phyloP scores from a whole-genome alignment of 2,329 filamentous ascomycete genomes.

The Trichoderma sp. region DNA sequence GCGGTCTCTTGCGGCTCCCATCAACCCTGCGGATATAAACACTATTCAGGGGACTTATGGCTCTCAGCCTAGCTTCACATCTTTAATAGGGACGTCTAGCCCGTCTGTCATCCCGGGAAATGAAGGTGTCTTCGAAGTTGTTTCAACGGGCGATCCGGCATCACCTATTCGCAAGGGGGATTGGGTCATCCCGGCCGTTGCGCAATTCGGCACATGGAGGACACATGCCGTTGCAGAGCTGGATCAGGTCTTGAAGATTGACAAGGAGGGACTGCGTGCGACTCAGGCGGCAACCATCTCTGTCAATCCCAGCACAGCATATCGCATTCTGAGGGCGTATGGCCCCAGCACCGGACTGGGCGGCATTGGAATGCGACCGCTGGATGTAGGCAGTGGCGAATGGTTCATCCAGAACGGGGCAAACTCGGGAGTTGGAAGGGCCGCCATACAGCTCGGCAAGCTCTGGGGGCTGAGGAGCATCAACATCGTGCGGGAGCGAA shows the following conservation, averaged over 20 bases:
- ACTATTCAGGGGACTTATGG: slow-evolving; percentile 97
- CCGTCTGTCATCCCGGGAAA: slow-evolving; percentile 82
- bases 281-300: slow-evolving; percentile 83
- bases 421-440: slow-evolving; percentile 87
- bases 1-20: slow-evolving; percentile 83
- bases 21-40: slow-evolving; percentile 98
- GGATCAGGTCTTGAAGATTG: slow-evolving; percentile 63
- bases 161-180: slow-evolving; percentile 67
- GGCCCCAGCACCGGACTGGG: slow-evolving; percentile 47
- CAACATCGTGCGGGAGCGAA: slow-evolving; percentile 78
- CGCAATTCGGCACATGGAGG: slow-evolving; percentile 89
- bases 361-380: slow-evolving; percentile 46
- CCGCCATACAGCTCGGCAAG: slow-evolving; percentile 81
- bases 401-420: slow-evolving; percentile 98
- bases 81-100: slow-evolving; percentile 69
- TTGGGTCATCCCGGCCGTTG: slow-evolving; percentile 86
- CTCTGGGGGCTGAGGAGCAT: slow-evolving; percentile 89
- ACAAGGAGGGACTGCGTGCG: slow-evolving; percentile 67
- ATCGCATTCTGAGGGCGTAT: slow-evolving; percentile 87
- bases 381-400: slow-evolving; percentile 57
- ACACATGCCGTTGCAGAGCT: slow-evolving; percentile 75
- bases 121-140: slow-evolving; percentile 91
- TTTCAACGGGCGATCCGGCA: slow-evolving; percentile 61
- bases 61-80: slow-evolving; percentile 74
- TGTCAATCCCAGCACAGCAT: slow-evolving; percentile 93